phyloP scores from a whole-genome alignment of 495 filamentous ascomycete genomes.

The Penicillium nucicola region DNA sequence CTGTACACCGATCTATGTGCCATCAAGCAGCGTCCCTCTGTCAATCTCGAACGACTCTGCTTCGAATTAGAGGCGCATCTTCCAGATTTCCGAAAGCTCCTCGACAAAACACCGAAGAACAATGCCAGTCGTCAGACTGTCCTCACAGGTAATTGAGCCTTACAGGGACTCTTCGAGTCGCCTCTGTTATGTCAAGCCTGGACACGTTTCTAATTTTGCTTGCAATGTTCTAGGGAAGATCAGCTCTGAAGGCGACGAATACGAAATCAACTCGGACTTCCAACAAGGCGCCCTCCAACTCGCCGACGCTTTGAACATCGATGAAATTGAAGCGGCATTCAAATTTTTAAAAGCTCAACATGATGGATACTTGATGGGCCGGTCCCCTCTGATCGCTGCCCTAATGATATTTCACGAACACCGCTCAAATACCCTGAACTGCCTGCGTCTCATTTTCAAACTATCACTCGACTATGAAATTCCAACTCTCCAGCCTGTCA shows the following conservation, averaged over 20 bases:
- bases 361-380: constrained; percentile 60
- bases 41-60: constrained; percentile 60
- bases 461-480: constrained; percentile 59
- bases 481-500: constrained; percentile 37
- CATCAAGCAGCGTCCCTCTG: constrained; percentile 57
- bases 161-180: neutral
- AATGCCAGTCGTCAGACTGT: constrained; percentile 61
- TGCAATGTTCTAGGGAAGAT: constrained; percentile 58
- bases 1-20: constrained; percentile 76
- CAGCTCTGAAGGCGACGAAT: constrained; percentile 65
- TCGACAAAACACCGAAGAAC: constrained; percentile 72
- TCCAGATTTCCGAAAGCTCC: constrained; percentile 69
- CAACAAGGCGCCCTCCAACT: constrained; percentile 72
- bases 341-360: constrained; percentile 67
- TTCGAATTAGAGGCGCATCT: constrained; percentile 66
- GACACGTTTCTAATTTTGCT: constrained; percentile 29
- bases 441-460: constrained; percentile 70
- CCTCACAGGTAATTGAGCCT: constrained; percentile 44
- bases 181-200: neutral
- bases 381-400: constrained; percentile 65
- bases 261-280: constrained; percentile 82
- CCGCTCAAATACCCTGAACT: constrained; percentile 75
- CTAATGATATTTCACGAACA: constrained; percentile 82
- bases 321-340: constrained; percentile 78
- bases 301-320: constrained; percentile 82